These are phyloP conservation scores for Ulmus americana DNA, from an alignment of 331 rosid species.

Conservation along the genomic window DNA sequence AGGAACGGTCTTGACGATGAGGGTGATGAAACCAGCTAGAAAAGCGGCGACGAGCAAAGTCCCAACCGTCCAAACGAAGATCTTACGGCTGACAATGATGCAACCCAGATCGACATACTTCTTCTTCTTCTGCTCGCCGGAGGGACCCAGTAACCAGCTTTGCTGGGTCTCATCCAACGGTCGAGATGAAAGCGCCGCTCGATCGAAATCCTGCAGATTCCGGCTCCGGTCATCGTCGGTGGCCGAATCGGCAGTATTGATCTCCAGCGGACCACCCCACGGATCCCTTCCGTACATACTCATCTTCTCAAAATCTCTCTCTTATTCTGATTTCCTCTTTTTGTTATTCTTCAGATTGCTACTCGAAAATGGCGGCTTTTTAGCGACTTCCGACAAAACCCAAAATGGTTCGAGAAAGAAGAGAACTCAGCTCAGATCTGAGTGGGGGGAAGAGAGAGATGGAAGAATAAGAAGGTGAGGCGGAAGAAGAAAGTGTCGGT, in stretches of 20 bases:
- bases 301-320: neutral
- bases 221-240: slow-evolving; percentile 98
- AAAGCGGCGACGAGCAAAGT: slow-evolving; percentile 48
- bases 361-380: neutral
- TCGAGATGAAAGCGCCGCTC: slow-evolving; percentile 86
- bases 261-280: slow-evolving; percentile 97
- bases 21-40: slow-evolving; percentile 63
- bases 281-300: slow-evolving; percentile 96
- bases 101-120: slow-evolving; percentile 96
- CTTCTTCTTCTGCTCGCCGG: slow-evolving; percentile 89
- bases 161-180: slow-evolving; percentile 94
- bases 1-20: slow-evolving; percentile 80
- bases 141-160: slow-evolving; percentile 90
- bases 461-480: neutral
- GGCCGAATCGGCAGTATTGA: slow-evolving; percentile 83
- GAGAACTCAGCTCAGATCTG: slow-evolving; percentile 8
- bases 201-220: slow-evolving; percentile 73
- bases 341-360: neutral
- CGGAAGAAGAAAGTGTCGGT: slow-evolving; percentile 13
- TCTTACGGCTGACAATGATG: slow-evolving; percentile 86
- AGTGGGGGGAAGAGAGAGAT: neutral
- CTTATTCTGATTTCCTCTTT: neutral
- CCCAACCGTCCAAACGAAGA: slow-evolving; percentile 85
- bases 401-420: neutral
- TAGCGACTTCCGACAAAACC: neutral